phyloP scores from a whole-genome alignment of 805 yeast genomes.

The Candida qinlingensis region DNA sequence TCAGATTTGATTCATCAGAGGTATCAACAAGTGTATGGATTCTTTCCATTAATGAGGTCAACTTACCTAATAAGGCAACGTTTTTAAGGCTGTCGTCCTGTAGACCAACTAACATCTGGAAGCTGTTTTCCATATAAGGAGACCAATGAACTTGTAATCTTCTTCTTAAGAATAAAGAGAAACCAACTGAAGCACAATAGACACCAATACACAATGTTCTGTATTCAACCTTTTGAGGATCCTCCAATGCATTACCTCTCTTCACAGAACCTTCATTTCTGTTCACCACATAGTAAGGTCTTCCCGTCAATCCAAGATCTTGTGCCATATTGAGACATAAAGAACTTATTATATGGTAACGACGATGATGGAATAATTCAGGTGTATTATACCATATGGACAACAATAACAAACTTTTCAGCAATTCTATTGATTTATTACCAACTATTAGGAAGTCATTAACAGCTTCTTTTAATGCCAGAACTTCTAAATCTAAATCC shows the following conservation, averaged over 20 bases:
- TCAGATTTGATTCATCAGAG: conserved; percentile 15
- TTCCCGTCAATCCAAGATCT: conserved; percentile 69
- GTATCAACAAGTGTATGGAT: conserved; percentile 27
- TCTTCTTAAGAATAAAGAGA: conserved; percentile 61
- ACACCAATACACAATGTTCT: conserved; percentile 50
- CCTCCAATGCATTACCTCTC: conserved; percentile 34
- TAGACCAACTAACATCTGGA: conserved; percentile 37
- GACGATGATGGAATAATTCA: conserved; percentile 72
- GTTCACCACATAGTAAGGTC: conserved; percentile 38
- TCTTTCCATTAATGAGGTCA: conserved; percentile 57
- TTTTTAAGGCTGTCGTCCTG: conserved; percentile 30
- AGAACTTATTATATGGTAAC: conserved; percentile 64
- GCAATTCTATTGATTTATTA: conserved; percentile 59
- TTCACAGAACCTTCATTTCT: conserved; percentile 36
- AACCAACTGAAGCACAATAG: conserved; percentile 58
- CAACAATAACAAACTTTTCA: conserved; percentile 55
- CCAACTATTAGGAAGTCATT: conserved; percentile 66
- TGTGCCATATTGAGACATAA: conserved; percentile 63
- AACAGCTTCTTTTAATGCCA: conserved; percentile 44
- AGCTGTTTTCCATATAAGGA: conserved; percentile 54
- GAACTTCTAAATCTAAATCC: conserved; percentile 45
- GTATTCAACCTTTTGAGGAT: conserved; percentile 39
- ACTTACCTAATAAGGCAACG: conserved; percentile 52
- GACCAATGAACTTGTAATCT: conserved; percentile 60
- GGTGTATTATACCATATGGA: conserved; percentile 82